Evolutionary conservation across 1,284 basidiomycete species (phyloP), one percentile per base, ranked within the genome.

Genomic region (Gymnopus androsaceus): DNA sequence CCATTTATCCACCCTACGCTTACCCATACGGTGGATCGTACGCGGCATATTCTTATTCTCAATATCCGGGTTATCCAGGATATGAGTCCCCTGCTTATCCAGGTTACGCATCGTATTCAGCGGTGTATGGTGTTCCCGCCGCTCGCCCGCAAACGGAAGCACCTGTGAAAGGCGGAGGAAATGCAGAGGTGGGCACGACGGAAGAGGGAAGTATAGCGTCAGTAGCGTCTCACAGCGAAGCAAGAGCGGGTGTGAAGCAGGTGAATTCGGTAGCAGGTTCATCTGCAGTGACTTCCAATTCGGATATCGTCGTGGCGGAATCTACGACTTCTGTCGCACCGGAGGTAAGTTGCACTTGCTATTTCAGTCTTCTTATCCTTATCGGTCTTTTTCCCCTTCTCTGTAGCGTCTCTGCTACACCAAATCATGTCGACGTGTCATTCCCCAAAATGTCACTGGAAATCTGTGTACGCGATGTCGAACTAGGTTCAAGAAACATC

Each of bases 401-500:
- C n/a, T 17, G 14, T 27, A 57, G 50, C 49, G 50, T 30, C 23
- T 27, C 4, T 57, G 55, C 30, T 27, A 30, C 71, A 72, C 58
- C 66, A 64, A 52, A 40, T 8, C 41, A 3, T 57, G 55, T 28
- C 31, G 51, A 19, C 73, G 78, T 5, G 51, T 55, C 8, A 56
- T 79, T 2, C 60, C 70, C n/a, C 28, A 51, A 5, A 61, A 61
- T 15, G 30, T 61, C 1, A 15, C 48, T 0, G 71, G 72, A 19
- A 62, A 65, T 6, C 57, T 80, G 21, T 82, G 79, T 59, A 72
- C 74, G 14, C 74, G 71, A 33, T 82, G 80, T 59, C 72, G 69
- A 57, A 56, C 64, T n/a, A 72, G 72, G 36, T 66, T 80, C 54
- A 80, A 75, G 71, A 77, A 72, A 63, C 72, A 67, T 40, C 72